Conservation (phyloP, 2,329 filamentous ascomycete species). For the Neonectria faginata region DNA sequence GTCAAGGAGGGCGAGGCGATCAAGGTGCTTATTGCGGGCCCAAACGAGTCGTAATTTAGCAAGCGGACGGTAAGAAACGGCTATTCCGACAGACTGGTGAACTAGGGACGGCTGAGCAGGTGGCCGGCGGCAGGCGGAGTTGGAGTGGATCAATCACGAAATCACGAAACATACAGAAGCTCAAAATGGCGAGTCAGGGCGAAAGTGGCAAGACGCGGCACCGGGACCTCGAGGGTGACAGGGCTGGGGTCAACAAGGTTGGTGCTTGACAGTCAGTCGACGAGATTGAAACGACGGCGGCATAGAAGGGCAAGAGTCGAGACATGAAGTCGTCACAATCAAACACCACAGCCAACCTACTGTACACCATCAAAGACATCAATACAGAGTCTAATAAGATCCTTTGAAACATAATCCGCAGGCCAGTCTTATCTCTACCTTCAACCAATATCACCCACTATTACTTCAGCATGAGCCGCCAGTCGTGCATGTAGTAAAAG, state of each 20-base stretch:
- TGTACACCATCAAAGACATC: too few relatives aligned
- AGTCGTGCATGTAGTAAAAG: too few relatives aligned
- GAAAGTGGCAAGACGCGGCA: not conserved
- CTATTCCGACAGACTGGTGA: slow-evolving; percentile 10
- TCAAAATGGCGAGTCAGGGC: not conserved
- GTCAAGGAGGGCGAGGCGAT: slow-evolving; percentile 86
- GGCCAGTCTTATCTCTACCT: too few relatives aligned
- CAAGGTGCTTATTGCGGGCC: slow-evolving; percentile 75
- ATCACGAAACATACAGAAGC: slow-evolving; percentile 5
- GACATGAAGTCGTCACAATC: slow-evolving; percentile 12
- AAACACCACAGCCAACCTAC: not conserved
- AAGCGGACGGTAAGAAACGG: slow-evolving; percentile 3
- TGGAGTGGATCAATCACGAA: slow-evolving; percentile 14
- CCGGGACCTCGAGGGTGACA: slow-evolving; percentile 5
- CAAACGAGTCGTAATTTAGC: slow-evolving; percentile 65
- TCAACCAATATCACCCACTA: too few relatives aligned
- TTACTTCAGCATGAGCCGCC: too few relatives aligned
- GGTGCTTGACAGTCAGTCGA: slow-evolving; percentile 7
- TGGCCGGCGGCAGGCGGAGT: slow-evolving; percentile 11
- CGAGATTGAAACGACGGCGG: slow-evolving; percentile 20
- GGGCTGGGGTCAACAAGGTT: slow-evolving; percentile 16
- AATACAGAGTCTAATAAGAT: too few relatives aligned
- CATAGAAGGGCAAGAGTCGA: slow-evolving; percentile 19
- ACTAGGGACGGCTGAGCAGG: slow-evolving; percentile 9
- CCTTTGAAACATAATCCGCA: too few relatives aligned